A percentile compares a stretch with the other conserved stretches of the same genome.
Evolutionary conservation across 176 grass and related monocot species (phyloP).

Genomic region (Carex littledalei): DNA sequence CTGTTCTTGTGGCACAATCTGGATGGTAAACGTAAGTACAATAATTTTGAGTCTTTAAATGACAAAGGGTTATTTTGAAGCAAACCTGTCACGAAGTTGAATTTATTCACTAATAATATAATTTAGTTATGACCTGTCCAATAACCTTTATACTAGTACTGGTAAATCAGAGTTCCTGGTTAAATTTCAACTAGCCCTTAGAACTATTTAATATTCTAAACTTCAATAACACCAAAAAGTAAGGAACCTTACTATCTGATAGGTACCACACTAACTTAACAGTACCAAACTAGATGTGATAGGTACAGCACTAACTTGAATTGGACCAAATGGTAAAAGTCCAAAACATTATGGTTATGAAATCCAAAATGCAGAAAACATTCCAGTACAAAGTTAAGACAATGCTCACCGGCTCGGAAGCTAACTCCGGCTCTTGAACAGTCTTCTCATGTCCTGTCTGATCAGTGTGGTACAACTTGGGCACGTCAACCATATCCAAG

Average conservation of each 20-base stretch:
- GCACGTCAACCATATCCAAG: conserved; percentile 14
- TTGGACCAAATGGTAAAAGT: neutral
- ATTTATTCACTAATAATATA: neutral
- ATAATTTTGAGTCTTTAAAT: neutral
- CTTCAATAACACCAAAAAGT: neutral
- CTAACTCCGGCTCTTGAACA: conserved; percentile 26
- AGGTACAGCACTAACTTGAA: neutral
- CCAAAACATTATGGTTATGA: neutral
- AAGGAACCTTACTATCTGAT: neutral
- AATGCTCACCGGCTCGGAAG: conserved; percentile 39
- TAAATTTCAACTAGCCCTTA: neutral
- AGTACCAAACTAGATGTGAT: neutral
- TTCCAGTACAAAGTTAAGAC: neutral
- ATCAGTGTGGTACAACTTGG: conserved; percentile 33
- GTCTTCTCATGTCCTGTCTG: conserved; percentile 33
- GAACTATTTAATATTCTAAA: neutral
- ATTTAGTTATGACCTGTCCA: neutral
- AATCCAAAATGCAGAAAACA: conserved; percentile 5
- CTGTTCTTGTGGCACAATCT: conserved; percentile 24
- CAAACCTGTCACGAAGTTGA: neutral
- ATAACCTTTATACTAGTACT: neutral
- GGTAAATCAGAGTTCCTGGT: neutral
- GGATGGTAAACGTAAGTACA: neutral
- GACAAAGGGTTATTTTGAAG: neutral
- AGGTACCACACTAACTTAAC: neutral